Percentiles rank a stretch among this genome's conserved stretches.
These are phyloP conservation scores for Gossypium rotundifolium DNA, from an alignment of 345 rosid species.

Conservation along the genomic window DNA sequence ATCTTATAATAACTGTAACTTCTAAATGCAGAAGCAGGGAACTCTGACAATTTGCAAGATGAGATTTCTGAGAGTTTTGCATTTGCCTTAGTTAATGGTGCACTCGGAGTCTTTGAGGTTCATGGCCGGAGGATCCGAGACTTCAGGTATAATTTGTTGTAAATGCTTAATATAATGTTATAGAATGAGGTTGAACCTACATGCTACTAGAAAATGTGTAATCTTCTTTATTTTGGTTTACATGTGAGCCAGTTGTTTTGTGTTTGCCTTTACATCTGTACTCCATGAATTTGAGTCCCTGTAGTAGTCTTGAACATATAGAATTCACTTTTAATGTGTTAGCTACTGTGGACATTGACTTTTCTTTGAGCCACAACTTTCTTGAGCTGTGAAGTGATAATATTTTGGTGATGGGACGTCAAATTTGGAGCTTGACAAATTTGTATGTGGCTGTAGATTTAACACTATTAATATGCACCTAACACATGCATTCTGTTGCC, in stretches of 20 bases:
- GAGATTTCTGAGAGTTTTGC: constrained; percentile 89
- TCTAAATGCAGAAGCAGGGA: constrained; percentile 38
- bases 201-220: neutral
- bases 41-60: constrained; percentile 60
- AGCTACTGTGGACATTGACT: neutral
- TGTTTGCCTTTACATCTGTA: neutral
- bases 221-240: neutral
- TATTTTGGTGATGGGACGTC: neutral
- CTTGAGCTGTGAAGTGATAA: neutral
- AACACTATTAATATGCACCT: neutral
- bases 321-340: neutral
- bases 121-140: constrained; percentile 94
- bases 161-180: neutral
- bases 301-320: neutral
- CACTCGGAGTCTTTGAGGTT: constrained; percentile 99
- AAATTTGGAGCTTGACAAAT: neutral
- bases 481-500: neutral
- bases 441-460: neutral
- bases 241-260: neutral
- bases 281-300: neutral
- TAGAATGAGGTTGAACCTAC: neutral
- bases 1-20: constrained; percentile 12
- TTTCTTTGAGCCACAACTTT: neutral
- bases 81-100: constrained; percentile 94
- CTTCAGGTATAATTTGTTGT: constrained; percentile 50